Evolutionary conservation across 2,329 filamentous ascomycete species (phyloP).

Genomic region (Sporothrix sp.): DNA sequence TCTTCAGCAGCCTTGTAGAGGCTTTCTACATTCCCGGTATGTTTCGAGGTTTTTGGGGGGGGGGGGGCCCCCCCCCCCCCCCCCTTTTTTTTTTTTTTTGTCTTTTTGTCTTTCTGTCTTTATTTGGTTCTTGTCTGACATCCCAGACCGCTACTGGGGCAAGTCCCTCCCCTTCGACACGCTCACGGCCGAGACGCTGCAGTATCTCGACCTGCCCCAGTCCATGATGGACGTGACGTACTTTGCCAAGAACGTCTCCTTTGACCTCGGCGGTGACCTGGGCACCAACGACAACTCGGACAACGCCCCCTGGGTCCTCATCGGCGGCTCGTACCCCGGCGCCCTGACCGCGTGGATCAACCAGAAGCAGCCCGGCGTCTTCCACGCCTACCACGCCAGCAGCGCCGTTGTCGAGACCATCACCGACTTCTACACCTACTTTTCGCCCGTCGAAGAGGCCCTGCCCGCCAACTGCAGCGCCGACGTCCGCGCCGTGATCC

Average conservation of each 20-base stretch:
- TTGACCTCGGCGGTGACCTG: slow-evolving; percentile 37
- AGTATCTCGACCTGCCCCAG: slow-evolving; percentile 32
- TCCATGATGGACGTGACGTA: slow-evolving; percentile 32
- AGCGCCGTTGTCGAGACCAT: slow-evolving; percentile 45
- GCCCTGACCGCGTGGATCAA: slow-evolving; percentile 45
- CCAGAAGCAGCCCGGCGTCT: slow-evolving; percentile 39
- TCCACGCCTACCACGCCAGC: slow-evolving; percentile 47
- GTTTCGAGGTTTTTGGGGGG: too few relatives aligned
- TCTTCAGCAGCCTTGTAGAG: too few relatives aligned
- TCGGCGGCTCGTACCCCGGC: slow-evolving; percentile 46
- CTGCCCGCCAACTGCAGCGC: slow-evolving; percentile 46
- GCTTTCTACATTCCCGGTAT: too few relatives aligned
- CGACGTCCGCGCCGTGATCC: slow-evolving; percentile 40
- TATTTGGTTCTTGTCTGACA: neutral
- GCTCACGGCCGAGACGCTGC: slow-evolving; percentile 29
- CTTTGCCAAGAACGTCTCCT: slow-evolving; percentile 33
- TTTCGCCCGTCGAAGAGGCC: slow-evolving; percentile 40
- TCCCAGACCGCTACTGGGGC: slow-evolving; percentile 31
- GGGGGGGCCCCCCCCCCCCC: too few relatives aligned
- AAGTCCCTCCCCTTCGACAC: slow-evolving; percentile 28
- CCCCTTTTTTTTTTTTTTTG: neutral
- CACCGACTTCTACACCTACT: slow-evolving; percentile 45
- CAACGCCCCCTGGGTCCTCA: slow-evolving; percentile 43
- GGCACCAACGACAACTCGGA: slow-evolving; percentile 32
- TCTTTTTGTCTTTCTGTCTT: neutral